Percentiles rank a stretch among this genome's conserved stretches.
phyloP scores from a whole-genome alignment of 345 rosid species.

The Zanthoxylum bungeanum region DNA sequence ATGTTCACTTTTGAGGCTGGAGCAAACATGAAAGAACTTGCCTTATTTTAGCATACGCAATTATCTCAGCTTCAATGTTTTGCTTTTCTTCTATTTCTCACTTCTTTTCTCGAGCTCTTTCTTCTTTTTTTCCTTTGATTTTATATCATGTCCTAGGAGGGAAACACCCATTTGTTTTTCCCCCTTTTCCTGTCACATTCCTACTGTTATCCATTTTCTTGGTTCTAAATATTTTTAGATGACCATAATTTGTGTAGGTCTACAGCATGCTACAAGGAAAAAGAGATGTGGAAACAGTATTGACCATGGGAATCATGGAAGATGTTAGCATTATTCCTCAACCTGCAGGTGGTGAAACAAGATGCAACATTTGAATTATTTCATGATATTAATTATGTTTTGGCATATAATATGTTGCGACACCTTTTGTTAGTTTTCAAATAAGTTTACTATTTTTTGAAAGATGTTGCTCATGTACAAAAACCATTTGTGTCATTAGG shows the following conservation, averaged over 20 bases:
- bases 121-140: background rate
- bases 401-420: background rate
- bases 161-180: no score
- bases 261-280: conserved; percentile 96
- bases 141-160: no score
- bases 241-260: conserved; percentile 48
- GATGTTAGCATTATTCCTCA: conserved; percentile 94
- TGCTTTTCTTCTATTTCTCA: background rate
- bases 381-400: background rate
- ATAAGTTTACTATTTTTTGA: background rate
- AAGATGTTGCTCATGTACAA: background rate
- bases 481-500: background rate
- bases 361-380: background rate
- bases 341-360: conserved; percentile 85
- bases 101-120: background rate
- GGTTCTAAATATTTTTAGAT: no score
- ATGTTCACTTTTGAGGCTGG: background rate
- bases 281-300: conserved; percentile 86
- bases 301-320: conserved; percentile 96
- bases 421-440: background rate
- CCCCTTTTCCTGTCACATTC: background rate
- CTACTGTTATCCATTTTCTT: background rate
- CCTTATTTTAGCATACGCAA: background rate
- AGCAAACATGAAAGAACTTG: background rate
- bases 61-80: background rate